Conservation (phyloP, 2,329 filamentous ascomycete species). For the Rhinocladiella mackenziei region DNA sequence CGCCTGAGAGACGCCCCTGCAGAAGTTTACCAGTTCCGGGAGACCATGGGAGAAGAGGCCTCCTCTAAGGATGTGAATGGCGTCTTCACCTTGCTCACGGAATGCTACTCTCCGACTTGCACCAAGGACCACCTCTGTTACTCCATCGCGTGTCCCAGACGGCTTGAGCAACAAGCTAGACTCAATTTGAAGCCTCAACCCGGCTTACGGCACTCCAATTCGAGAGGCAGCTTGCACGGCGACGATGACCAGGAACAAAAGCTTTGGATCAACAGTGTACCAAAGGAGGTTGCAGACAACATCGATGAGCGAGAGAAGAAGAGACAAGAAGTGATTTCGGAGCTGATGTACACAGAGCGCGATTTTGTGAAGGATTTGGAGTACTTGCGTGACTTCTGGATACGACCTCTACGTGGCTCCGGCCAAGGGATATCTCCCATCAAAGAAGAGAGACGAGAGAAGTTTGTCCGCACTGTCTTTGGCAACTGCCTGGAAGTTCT, state of each 20-base stretch:
- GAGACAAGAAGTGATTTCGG: slow-evolving; percentile 94
- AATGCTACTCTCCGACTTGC: slow-evolving; percentile 97
- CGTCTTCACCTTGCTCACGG: slow-evolving; percentile 90
- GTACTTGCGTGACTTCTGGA: slow-evolving; percentile 98
- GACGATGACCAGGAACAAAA: slow-evolving; percentile 94
- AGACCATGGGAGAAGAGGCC: slow-evolving; percentile 78
- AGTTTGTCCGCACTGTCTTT: slow-evolving; percentile 91
- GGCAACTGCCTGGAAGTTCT: slow-evolving; percentile 95
- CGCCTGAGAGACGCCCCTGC: slow-evolving; percentile 86
- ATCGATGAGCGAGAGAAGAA: slow-evolving; percentile 92
- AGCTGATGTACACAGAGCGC: slow-evolving; percentile 96
- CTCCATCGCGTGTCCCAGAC: slow-evolving; percentile 90
- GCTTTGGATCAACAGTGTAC: slow-evolving; percentile 97
- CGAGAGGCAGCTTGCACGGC: slow-evolving; percentile 71
- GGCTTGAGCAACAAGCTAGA: slow-evolving; percentile 89
- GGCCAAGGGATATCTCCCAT: slow-evolving; percentile 73
- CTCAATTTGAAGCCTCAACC: slow-evolving; percentile 91
- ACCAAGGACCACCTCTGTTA: slow-evolving; percentile 94
- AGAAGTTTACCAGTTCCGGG: slow-evolving; percentile 95
- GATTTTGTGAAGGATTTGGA: slow-evolving; percentile 99
- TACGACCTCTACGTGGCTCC: slow-evolving; percentile 73
- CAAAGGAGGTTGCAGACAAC: slow-evolving; percentile 87
- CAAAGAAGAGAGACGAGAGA: slow-evolving; percentile 78
- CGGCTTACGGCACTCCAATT: slow-evolving; percentile 70
- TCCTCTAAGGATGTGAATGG: slow-evolving; percentile 75